These are phyloP conservation scores for Akanthomyces uredinophilus DNA, from an alignment of 2,329 filamentous ascomycete genomes.

Conservation along the genomic window DNA sequence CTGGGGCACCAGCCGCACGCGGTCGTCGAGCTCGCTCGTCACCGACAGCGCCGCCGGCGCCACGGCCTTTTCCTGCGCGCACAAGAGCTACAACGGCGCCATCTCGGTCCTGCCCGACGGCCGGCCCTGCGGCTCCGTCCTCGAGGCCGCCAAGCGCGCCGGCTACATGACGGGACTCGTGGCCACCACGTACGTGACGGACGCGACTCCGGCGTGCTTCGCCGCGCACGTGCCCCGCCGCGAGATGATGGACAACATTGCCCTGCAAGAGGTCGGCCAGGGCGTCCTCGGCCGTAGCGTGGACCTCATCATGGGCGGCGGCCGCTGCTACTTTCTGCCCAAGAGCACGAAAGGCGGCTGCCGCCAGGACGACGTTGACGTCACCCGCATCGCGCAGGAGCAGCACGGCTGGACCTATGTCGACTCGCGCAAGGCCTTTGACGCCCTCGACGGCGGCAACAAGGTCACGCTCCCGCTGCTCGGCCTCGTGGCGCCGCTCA, in stretches of 20 bases:
- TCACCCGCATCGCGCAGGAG: slow-evolving; percentile 66
- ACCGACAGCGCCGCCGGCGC: slow-evolving; percentile 97
- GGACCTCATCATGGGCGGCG: slow-evolving; percentile 89
- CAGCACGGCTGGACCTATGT: slow-evolving; percentile 78
- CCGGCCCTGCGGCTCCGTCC: slow-evolving; percentile 80
- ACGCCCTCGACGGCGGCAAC: slow-evolving; percentile 62
- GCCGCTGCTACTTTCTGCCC: slow-evolving; percentile 86
- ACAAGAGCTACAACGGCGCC: slow-evolving; percentile 95
- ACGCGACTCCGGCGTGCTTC: slow-evolving; percentile 95
- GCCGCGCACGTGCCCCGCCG: slow-evolving; percentile 79
- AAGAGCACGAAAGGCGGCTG: slow-evolving; percentile 80
- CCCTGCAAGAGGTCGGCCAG: slow-evolving; percentile 84
- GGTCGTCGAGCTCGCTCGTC: slow-evolving; percentile 77
- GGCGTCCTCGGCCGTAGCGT: slow-evolving; percentile 82
- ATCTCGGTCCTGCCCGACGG: slow-evolving; percentile 85
- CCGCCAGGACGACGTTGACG: slow-evolving; percentile 70
- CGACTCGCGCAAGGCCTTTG: slow-evolving; percentile 66
- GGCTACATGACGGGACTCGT: slow-evolving; percentile 92
- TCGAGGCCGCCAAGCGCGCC: slow-evolving; percentile 88
- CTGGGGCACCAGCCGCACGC: slow-evolving; percentile 83
- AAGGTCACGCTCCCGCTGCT: slow-evolving; percentile 73
- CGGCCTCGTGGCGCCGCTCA: slow-evolving; percentile 74
- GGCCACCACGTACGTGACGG: slow-evolving; percentile 90
- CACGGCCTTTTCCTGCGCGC: slow-evolving; percentile 87
- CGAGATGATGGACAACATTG: slow-evolving; percentile 82